Evolutionary conservation across 2,329 filamentous ascomycete species (phyloP).

Genomic region (Tolypocladium paradoxum): DNA sequence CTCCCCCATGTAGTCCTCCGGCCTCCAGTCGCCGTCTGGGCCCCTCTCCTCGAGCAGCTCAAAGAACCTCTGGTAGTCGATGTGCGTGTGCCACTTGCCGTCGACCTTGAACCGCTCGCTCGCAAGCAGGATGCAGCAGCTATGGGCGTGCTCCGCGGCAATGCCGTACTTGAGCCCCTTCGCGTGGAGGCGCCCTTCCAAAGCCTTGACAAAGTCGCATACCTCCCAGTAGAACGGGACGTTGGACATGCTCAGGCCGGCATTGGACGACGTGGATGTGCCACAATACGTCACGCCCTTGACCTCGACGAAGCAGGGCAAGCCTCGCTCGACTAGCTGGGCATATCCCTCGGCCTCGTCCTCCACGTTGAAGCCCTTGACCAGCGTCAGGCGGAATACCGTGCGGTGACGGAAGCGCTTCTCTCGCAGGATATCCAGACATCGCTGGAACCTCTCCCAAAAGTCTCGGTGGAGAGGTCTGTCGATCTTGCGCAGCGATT

Average conservation of each 20-base stretch:
- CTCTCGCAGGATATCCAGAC: constrained; percentile 78
- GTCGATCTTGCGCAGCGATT: constrained; percentile 80
- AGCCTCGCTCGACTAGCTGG: constrained; percentile 70
- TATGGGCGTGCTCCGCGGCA: constrained; percentile 89
- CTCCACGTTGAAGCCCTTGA: constrained; percentile 96
- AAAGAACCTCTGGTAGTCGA: constrained; percentile 87
- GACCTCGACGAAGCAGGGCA: constrained; percentile 89
- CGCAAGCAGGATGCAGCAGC: constrained; percentile 81
- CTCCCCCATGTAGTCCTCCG: constrained; percentile 82
- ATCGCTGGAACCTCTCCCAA: constrained; percentile 90
- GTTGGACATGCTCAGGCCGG: constrained; percentile 91
- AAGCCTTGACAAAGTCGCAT: constrained; percentile 64
- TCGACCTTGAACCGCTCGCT: constrained; percentile 67
- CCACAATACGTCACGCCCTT: constrained; percentile 98
- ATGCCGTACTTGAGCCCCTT: constrained; percentile 78
- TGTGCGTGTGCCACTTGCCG: constrained; percentile 81
- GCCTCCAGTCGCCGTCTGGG: constrained; percentile 59
- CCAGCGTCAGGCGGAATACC: constrained; percentile 87
- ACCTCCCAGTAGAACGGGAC: constrained; percentile 95
- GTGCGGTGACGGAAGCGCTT: constrained; percentile 80
- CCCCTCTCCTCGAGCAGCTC: constrained; percentile 62
- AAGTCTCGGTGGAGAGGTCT: constrained; percentile 89
- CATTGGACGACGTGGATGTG: constrained; percentile 71
- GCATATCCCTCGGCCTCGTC: constrained; percentile 89
- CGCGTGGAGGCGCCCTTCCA: constrained; percentile 56